Conservation (phyloP, 23 red algal genomes). For the Agarophyton chilense region DNA sequence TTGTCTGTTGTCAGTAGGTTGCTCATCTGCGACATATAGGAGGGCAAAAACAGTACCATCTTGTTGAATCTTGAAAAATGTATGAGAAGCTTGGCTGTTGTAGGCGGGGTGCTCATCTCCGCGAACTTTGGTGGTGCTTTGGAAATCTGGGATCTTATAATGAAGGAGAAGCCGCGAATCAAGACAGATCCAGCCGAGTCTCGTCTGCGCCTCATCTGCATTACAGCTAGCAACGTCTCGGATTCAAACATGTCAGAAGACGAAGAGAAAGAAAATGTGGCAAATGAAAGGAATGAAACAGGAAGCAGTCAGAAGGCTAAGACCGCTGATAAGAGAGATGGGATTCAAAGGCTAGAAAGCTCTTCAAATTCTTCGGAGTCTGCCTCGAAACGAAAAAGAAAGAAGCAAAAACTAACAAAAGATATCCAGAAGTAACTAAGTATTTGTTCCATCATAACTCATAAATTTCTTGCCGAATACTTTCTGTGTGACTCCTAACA, state of each 20-base stretch:
- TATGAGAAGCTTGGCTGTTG: slow-evolving; percentile 35
- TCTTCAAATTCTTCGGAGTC: neutral
- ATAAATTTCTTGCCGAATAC: neutral
- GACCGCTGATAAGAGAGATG: neutral
- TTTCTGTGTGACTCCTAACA: no score
- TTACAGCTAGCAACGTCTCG: neutral
- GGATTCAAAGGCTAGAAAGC: neutral
- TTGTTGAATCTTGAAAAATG: slow-evolving; percentile 33
- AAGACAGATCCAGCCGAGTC: slow-evolving; percentile 43
- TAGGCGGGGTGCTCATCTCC: slow-evolving; percentile 14
- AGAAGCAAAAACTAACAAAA: slow-evolving; percentile 47
- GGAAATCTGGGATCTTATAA: slow-evolving; percentile 65
- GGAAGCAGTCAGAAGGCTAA: no score
- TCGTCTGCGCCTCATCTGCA: slow-evolving; percentile 38
- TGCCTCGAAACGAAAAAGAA: slow-evolving; percentile 60
- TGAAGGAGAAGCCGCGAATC: slow-evolving; percentile 34
- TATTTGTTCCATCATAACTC: no score
- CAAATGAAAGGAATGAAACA: neutral
- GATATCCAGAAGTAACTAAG: neutral
- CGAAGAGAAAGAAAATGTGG: neutral
- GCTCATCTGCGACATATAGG: no score
- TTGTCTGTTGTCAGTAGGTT: no score
- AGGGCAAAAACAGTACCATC: neutral
- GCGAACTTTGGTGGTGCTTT: slow-evolving; percentile 42
- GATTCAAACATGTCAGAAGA: neutral